phyloP scores from a whole-genome alignment of 768 basidiomycete species.

The Trametes cingulata region DNA sequence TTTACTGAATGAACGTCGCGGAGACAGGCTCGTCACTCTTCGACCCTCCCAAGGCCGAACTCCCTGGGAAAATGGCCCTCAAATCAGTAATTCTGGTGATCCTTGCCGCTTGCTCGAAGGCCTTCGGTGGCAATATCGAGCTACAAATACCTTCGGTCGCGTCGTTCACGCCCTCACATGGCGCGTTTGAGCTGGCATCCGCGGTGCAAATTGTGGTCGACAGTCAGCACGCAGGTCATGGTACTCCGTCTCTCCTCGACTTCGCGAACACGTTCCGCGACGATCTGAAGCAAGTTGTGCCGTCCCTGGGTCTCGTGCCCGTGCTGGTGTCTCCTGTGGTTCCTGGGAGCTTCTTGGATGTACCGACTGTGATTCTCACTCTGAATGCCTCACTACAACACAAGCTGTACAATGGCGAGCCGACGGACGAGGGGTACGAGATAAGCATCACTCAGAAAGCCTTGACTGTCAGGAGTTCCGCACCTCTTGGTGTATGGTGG shows the following conservation, averaged over 20 bases:
- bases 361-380: constrained; percentile 35
- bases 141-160: constrained; percentile 43
- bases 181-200: constrained; percentile 33
- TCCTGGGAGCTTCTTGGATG: constrained; percentile 1
- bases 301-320: constrained; percentile 29
- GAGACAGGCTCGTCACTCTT: no score
- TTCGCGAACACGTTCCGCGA: constrained; percentile 41
- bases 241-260: constrained; percentile 35
- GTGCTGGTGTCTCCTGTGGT: constrained; percentile 17
- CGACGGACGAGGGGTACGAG: constrained; percentile 43
- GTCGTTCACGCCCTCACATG: constrained; percentile 31
- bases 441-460: constrained; percentile 33
- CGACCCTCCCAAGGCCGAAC: not conserved
- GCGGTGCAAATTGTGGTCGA: constrained; percentile 41
- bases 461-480: constrained; percentile 36
- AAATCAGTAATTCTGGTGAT: not conserved
- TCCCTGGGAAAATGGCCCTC: not conserved
- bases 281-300: constrained; percentile 36
- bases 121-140: constrained; percentile 13
- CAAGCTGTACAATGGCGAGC: constrained; percentile 38
- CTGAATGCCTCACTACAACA: constrained; percentile 30
- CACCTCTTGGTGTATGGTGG: constrained; percentile 44
- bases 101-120: not conserved
- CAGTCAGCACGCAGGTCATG: constrained; percentile 25
- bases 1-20: not conserved